Evolutionary conservation across 495 filamentous ascomycete genomes (phyloP).

Genomic region (Hypoxylon perforatum): DNA sequence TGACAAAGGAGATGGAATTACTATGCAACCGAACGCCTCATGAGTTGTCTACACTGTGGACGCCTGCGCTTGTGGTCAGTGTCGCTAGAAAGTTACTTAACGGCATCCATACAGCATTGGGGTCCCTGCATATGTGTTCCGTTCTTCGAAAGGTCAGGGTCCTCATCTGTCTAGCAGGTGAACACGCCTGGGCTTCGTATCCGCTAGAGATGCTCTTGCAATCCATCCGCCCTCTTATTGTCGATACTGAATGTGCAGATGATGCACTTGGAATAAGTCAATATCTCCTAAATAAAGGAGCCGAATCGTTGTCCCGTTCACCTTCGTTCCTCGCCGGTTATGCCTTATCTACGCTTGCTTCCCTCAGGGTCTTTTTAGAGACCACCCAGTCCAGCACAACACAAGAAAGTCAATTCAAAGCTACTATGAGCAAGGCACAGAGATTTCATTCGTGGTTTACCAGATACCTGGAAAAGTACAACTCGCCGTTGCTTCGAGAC

Average conservation of each 20-base stretch:
- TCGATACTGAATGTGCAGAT: slow-evolving; percentile 87
- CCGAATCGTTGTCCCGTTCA: slow-evolving; percentile 67
- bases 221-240: slow-evolving; percentile 79
- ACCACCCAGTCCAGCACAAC: slow-evolving; percentile 75
- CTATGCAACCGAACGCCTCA: slow-evolving; percentile 76
- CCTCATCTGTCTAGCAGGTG: slow-evolving; percentile 79
- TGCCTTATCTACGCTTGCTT: slow-evolving; percentile 77
- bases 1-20: slow-evolving; percentile 77
- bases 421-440: slow-evolving; percentile 73
- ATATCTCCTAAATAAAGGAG: slow-evolving; percentile 81
- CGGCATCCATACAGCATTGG: slow-evolving; percentile 85
- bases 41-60: slow-evolving; percentile 77
- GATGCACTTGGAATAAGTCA: slow-evolving; percentile 88
- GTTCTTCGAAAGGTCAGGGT: slow-evolving; percentile 88
- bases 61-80: slow-evolving; percentile 75
- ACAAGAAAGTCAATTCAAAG: slow-evolving; percentile 78
- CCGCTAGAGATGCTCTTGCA: slow-evolving; percentile 93
- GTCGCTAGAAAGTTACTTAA: slow-evolving; percentile 82
- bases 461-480: slow-evolving; percentile 67
- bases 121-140: slow-evolving; percentile 85
- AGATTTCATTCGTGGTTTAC: slow-evolving; percentile 78
- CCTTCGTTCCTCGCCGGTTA: slow-evolving; percentile 84
- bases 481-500: slow-evolving; percentile 60
- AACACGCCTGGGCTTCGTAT: slow-evolving; percentile 76
- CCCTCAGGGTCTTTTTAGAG: slow-evolving; percentile 76